phyloP scores from a whole-genome alignment of 805 yeast genomes.

The Lipomyces sp. region DNA sequence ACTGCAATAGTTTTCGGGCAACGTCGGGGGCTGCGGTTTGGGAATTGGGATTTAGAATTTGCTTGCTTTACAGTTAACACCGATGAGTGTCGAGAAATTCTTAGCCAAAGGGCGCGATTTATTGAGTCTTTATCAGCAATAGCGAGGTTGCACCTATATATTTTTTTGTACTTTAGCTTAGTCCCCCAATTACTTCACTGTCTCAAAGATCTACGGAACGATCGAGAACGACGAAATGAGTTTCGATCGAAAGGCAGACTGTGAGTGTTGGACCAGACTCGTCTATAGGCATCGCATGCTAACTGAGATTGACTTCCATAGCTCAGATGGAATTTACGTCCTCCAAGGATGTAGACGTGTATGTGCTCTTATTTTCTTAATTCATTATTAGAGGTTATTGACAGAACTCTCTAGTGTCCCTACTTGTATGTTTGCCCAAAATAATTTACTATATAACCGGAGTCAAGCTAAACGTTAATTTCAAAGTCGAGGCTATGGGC shows the following conservation, averaged over 20 bases:
- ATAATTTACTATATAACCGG: neutral
- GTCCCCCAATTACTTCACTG: neutral
- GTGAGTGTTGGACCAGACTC: slow-evolving; percentile 14
- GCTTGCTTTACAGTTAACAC: too few species aligned
- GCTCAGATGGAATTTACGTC: slow-evolving; percentile 59
- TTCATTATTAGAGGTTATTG: neutral
- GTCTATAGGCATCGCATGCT: neutral
- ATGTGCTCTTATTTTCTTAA: slow-evolving; percentile 3
- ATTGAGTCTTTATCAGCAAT: neutral
- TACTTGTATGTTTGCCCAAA: slow-evolving; percentile 28
- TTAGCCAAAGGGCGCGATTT: too few species aligned
- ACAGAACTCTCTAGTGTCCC: slow-evolving; percentile 24
- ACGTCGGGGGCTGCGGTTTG: too few species aligned
- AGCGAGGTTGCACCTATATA: neutral
- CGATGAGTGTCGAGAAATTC: too few species aligned
- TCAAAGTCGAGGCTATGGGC: slow-evolving; percentile 40
- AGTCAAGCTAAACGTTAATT: slow-evolving; percentile 10
- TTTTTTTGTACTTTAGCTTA: neutral
- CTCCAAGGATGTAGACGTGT: slow-evolving; percentile 57
- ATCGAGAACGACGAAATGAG: slow-evolving; percentile 21
- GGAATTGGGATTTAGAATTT: too few species aligned
- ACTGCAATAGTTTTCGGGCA: too few species aligned
- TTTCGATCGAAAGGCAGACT: slow-evolving; percentile 27
- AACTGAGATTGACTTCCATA: neutral
- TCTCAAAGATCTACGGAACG: neutral